Percentiles rank a stretch among this genome's conserved stretches.
Conservation (phyloP, 352 stramenopile genomes). For the Globisporangium carolinianum region DNA sequence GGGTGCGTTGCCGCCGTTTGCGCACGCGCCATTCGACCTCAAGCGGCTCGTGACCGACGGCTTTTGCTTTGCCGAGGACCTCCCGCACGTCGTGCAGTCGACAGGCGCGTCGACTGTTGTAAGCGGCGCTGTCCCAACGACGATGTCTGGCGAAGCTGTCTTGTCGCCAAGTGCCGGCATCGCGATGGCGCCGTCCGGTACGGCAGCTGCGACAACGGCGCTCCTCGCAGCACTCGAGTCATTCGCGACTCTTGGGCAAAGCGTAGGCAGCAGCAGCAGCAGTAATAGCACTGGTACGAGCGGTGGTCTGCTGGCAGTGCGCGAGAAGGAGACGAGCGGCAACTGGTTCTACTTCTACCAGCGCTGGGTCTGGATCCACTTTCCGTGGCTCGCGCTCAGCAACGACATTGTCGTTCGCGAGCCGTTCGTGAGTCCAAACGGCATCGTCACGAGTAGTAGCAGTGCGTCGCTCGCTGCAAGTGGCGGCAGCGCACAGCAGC, state of each 20-base stretch:
- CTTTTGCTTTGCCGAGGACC: conserved; percentile 64
- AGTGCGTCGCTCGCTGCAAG: too few species aligned
- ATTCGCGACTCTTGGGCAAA: conserved; percentile 19
- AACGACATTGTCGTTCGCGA: conserved; percentile 59
- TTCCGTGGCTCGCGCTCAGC: conserved; percentile 86
- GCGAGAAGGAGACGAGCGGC: conserved; percentile 25
- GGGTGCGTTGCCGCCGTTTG: conserved; percentile 62
- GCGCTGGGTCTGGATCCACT: conserved; percentile 92
- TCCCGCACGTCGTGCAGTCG: conserved; percentile 35
- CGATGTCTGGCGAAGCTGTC: neutral
- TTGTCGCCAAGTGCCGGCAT: conserved; percentile 4
- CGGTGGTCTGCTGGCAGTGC: conserved; percentile 18
- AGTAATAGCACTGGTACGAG: neutral
- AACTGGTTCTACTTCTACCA: conserved; percentile 88
- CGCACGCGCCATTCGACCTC: conserved; percentile 68
- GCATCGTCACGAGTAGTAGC: conserved; percentile 3
- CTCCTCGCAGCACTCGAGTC: conserved; percentile 17
- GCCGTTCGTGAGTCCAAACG: conserved; percentile 27
- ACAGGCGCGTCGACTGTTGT: conserved; percentile 13
- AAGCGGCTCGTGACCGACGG: conserved; percentile 60
- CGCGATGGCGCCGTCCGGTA: conserved; percentile 18
- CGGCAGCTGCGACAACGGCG: conserved; percentile 18
- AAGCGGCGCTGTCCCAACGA: neutral
- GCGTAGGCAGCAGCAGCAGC: neutral
- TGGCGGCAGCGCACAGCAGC: neutral